phyloP scores from a whole-genome alignment of 208 protist genomes.

The Leishmania gerbilli region DNA sequence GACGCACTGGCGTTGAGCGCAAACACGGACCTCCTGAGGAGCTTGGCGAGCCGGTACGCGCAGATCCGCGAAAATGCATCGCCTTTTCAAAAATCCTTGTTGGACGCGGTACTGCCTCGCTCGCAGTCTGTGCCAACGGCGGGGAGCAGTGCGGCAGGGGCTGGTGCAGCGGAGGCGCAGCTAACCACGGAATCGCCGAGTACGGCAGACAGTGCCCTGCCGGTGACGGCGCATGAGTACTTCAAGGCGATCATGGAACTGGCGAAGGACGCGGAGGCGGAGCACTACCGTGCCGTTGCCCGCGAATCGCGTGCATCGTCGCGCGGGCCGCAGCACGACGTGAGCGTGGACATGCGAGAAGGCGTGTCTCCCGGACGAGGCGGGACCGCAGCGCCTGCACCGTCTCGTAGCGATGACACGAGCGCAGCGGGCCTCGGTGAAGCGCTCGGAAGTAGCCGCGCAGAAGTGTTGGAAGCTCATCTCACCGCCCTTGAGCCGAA shows the following conservation, averaged over 20 bases:
- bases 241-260: slow-evolving; percentile 37
- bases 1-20: slow-evolving; percentile 18
- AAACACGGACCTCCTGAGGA: not conserved
- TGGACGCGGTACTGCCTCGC: slow-evolving; percentile 25
- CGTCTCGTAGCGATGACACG: not conserved
- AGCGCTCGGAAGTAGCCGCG: slow-evolving; percentile 26
- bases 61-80: slow-evolving; percentile 14
- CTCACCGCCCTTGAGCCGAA: slow-evolving; percentile 49
- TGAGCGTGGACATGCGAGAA: not conserved
- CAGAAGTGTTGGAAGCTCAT: slow-evolving; percentile 42
- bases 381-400: no score
- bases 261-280: slow-evolving; percentile 25
- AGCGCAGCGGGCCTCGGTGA: slow-evolving; percentile 8
- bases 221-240: slow-evolving; percentile 20
- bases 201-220: not conserved
- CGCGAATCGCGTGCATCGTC: not conserved
- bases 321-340: not conserved
- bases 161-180: not conserved
- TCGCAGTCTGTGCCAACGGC: not conserved
- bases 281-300: slow-evolving; percentile 19
- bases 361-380: not conserved
- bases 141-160: not conserved
- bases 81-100: slow-evolving; percentile 28
- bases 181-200: not conserved
- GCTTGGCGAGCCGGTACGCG: slow-evolving; percentile 12